These are phyloP conservation scores for Kodamaea restingae DNA, from an alignment of 805 yeast species.

Conservation along the genomic window DNA sequence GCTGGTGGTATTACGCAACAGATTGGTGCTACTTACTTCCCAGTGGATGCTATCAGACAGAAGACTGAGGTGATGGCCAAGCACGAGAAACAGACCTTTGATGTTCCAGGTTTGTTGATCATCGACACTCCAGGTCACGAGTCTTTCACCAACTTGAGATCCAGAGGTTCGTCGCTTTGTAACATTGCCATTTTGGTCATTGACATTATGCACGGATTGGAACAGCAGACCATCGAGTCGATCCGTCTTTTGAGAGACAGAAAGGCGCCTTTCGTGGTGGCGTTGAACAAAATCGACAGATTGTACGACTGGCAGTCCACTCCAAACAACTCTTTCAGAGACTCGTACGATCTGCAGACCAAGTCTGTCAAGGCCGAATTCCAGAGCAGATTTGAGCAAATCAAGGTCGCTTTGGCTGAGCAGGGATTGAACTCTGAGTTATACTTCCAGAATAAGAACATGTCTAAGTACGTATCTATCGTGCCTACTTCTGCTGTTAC, in stretches of 20 bases:
- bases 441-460: conserved; percentile 90
- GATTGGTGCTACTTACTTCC: conserved; percentile 99
- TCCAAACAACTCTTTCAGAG: conserved; percentile 95
- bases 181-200: conserved; percentile 97
- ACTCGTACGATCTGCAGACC: conserved; percentile 77
- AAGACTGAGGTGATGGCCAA: conserved; percentile 90
- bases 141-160: conserved; percentile 93
- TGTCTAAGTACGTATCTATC: conserved; percentile 89
- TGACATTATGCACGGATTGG: conserved; percentile 98
- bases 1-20: conserved; percentile 99
- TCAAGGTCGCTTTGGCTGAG: conserved; percentile 89
- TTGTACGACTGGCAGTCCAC: conserved; percentile 88
- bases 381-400: conserved; percentile 77
- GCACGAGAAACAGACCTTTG: conserved; percentile 79
- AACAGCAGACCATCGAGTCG: conserved; percentile 95
- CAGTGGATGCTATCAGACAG: conserved; percentile 85
- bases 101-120: conserved; percentile 94
- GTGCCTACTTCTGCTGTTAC: conserved; percentile 99
- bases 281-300: conserved; percentile 96
- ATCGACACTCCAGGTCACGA: conserved; percentile 99
- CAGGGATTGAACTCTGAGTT: conserved; percentile 98
- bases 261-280: conserved; percentile 97
- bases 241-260: conserved; percentile 88
- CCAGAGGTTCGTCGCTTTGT: conserved; percentile 98
- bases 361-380: conserved; percentile 89